phyloP scores from a whole-genome alignment of 2,329 filamentous ascomycete genomes.

The Fusarium oligoseptatum region DNA sequence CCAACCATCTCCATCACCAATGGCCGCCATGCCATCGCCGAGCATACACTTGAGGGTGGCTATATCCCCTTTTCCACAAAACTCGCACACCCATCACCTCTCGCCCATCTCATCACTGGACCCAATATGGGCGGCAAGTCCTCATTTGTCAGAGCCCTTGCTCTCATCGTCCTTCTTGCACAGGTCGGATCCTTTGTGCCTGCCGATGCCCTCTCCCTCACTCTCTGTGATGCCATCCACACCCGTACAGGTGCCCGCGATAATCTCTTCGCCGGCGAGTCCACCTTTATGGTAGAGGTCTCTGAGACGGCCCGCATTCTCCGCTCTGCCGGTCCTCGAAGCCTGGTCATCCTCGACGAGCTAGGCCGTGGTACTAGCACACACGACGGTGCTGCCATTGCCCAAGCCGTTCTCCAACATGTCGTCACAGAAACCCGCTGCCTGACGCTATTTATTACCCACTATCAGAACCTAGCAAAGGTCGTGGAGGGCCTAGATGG shows the following conservation, averaged over 20 bases:
- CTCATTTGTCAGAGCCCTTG: slow-evolving; percentile 94
- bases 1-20: slow-evolving; percentile 72
- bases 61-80: slow-evolving; percentile 93
- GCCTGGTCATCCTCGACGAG: slow-evolving; percentile 93
- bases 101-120: slow-evolving; percentile 90
- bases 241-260: slow-evolving; percentile 97
- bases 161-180: slow-evolving; percentile 91
- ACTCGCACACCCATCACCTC: slow-evolving; percentile 73
- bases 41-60: slow-evolving; percentile 84
- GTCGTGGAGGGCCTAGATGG: slow-evolving; percentile 77
- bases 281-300: slow-evolving; percentile 98
- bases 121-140: slow-evolving; percentile 99
- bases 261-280: slow-evolving; percentile 94
- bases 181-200: slow-evolving; percentile 97
- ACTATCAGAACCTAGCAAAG: slow-evolving; percentile 87
- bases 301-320: slow-evolving; percentile 93
- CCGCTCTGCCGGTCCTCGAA: slow-evolving; percentile 86
- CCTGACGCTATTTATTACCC: slow-evolving; percentile 95
- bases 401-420: slow-evolving; percentile 89
- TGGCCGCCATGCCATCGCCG: slow-evolving; percentile 95
- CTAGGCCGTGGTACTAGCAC: slow-evolving; percentile 93
- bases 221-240: slow-evolving; percentile 90
- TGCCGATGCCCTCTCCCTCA: slow-evolving; percentile 78
- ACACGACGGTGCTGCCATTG: slow-evolving; percentile 96
- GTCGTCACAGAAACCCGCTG: slow-evolving; percentile 81